A percentile compares a stretch with the other conserved stretches of the same genome.
Conservation (phyloP, 2,329 filamentous ascomycete genomes). For the Trichoderma polysporum region DNA sequence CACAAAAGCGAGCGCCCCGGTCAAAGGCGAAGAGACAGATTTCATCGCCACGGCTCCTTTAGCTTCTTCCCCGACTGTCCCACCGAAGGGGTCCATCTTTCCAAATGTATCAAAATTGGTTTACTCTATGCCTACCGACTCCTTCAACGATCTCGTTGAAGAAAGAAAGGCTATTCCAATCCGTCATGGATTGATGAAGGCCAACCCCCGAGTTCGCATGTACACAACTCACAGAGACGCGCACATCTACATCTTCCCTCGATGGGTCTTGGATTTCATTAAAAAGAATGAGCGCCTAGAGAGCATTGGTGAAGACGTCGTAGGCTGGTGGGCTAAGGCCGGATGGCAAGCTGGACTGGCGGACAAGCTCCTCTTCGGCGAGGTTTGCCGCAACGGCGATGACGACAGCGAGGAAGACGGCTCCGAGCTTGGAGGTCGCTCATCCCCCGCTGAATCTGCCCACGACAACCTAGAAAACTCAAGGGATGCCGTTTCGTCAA, state of each 20-base stretch:
- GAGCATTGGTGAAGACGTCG: conserved; percentile 84
- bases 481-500: neutral
- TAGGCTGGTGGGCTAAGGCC: conserved; percentile 95
- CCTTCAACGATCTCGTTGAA: conserved; percentile 78
- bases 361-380: conserved; percentile 71
- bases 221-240: conserved; percentile 83
- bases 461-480: conserved; percentile 24
- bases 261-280: conserved; percentile 86
- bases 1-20: conserved; percentile 69
- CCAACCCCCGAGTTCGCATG: conserved; percentile 75
- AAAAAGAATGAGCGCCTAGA: conserved; percentile 77
- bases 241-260: conserved; percentile 91
- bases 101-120: conserved; percentile 73
- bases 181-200: conserved; percentile 72
- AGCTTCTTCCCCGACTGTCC: conserved; percentile 47
- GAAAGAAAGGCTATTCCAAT: conserved; percentile 71
- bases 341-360: conserved; percentile 82
- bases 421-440: conserved; percentile 31
- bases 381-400: conserved; percentile 51
- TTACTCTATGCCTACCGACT: conserved; percentile 85
- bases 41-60: conserved; percentile 80
- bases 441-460: conserved; percentile 30
- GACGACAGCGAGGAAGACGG: conserved; percentile 40
- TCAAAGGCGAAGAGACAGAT: conserved; percentile 91
- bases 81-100: conserved; percentile 60